phyloP scores from a whole-genome alignment of 2,329 filamentous ascomycete species.

The Colletotrichum acutatum region DNA sequence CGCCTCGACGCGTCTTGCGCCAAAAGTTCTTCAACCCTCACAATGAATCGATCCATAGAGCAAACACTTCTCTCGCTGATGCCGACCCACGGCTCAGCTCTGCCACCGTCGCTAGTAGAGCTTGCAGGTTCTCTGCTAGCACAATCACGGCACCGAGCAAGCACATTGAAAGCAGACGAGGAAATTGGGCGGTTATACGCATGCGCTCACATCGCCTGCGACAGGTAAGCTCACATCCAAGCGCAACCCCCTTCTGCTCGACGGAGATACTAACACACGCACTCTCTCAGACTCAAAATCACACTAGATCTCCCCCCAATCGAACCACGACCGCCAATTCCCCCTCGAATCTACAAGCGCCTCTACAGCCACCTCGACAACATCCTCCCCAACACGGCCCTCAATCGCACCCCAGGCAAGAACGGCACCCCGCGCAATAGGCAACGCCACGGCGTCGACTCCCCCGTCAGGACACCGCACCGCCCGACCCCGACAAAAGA shows the following conservation, averaged over 20 bases:
- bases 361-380: slow-evolving; percentile 84
- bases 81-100: slow-evolving; percentile 74
- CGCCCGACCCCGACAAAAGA: slow-evolving; percentile 58
- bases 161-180: slow-evolving; percentile 83
- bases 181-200: slow-evolving; percentile 87
- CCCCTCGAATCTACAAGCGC: slow-evolving; percentile 84
- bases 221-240: slow-evolving; percentile 65
- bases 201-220: slow-evolving; percentile 90
- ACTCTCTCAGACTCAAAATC: slow-evolving; percentile 74
- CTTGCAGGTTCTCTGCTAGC: slow-evolving; percentile 79
- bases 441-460: slow-evolving; percentile 40
- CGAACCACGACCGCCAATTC: slow-evolving; percentile 79
- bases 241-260: neutral
- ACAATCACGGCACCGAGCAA: slow-evolving; percentile 82
- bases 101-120: slow-evolving; percentile 77
- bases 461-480: slow-evolving; percentile 40
- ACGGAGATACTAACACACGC: neutral
- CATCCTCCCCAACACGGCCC: slow-evolving; percentile 64
- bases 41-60: slow-evolving; percentile 81
- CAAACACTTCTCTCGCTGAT: slow-evolving; percentile 79
- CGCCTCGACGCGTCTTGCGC: slow-evolving; percentile 26
- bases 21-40: slow-evolving; percentile 28
- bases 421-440: slow-evolving; percentile 43
- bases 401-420: slow-evolving; percentile 47
- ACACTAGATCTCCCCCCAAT: slow-evolving; percentile 81